Base-by-base conservation (phyloP, 1,284 basidiomycete genomes). In the Cutaneotrichosporon sp. region DNA sequence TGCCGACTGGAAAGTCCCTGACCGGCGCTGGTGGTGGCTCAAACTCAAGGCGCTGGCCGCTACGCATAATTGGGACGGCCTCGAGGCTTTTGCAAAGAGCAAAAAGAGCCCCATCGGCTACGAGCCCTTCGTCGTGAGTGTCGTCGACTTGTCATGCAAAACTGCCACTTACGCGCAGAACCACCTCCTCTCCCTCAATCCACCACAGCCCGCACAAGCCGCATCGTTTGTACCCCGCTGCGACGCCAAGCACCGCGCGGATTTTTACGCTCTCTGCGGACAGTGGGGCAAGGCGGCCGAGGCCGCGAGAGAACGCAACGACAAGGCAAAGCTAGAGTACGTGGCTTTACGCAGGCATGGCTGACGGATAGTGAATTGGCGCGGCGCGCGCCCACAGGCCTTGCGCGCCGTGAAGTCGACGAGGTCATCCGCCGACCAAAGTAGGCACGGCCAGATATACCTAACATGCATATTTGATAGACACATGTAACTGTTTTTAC, bases 51-150 rank as follows among this genome's bases (percentile, higher is more conserved):
- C 90, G 0, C 74, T 96, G 49, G 85, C 86, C 2, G 78, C 81
- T n/a, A 78, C 81, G 10, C 79, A 83, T 51, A 89, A 94, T 70
- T 96, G 91, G 74, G 86, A 90, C 33, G 84, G 80, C 1, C 79
- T 97, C 7, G 90, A 96, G 51, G 68, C 79, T 0, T 93, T 96
- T 68, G 83, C 90, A 0, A 86, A 84, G 63, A 85, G 84, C 41
- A 91, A 85, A 72, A 84, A 89, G 62, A 90, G 87, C 69, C 93
- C 96, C 1, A 96, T 97, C 57, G 94, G 96, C 3, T 97, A 93
- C 67, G 90, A 94, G 69, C 83, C 88, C 0, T 96, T 94, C 70
- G 92, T 96, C 17, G 84, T 82, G 46, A 84, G 90, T 69, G 5
- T 12, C 21, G 2, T 30, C n/a, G 17, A n/a, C n/a, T n/a, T n/a